These are phyloP conservation scores for Linnemannia schmuckeri DNA, from an alignment of 192 early-diverging fungal species.

Conservation along the genomic window DNA sequence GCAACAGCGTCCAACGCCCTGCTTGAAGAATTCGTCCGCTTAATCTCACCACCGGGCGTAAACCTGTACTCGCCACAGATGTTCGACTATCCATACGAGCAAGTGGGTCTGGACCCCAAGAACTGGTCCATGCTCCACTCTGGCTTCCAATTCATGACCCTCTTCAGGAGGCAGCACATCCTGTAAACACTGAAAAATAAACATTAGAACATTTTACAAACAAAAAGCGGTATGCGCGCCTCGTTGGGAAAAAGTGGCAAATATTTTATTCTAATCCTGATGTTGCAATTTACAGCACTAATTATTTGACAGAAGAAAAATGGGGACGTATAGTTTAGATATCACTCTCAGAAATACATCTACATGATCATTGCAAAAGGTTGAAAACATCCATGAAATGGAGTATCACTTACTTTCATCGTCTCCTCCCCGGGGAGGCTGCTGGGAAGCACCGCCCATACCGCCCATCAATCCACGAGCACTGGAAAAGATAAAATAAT, in stretches of 20 bases:
- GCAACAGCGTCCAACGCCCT: conserved; percentile 58
- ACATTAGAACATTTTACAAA: not conserved
- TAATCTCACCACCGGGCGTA: conserved; percentile 62
- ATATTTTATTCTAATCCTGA: not conserved
- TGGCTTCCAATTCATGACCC: conserved; percentile 65
- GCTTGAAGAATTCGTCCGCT: conserved; percentile 63
- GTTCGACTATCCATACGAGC: conserved; percentile 65
- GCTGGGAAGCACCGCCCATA: conserved; percentile 48
- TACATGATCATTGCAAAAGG: not conserved
- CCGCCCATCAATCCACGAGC: conserved; percentile 60
- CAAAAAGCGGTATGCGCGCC: too few species aligned
- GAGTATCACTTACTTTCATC: conserved; percentile 25
- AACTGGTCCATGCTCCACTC: conserved; percentile 66
- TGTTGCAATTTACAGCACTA: conserved; percentile 30
- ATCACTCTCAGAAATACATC: not conserved
- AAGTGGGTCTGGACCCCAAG: conserved; percentile 61
- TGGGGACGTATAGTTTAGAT: not conserved
- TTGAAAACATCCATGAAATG: not conserved
- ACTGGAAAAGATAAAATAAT: conserved; percentile 26
- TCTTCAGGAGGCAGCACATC: conserved; percentile 66
- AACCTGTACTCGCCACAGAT: conserved; percentile 58
- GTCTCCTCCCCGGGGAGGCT: conserved; percentile 16
- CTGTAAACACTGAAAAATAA: conserved; percentile 41
- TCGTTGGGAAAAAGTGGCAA: not conserved
- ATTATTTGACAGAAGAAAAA: not conserved